Conservation (phyloP, 805 yeast species). For the Kazachstania bromeliacearum region DNA sequence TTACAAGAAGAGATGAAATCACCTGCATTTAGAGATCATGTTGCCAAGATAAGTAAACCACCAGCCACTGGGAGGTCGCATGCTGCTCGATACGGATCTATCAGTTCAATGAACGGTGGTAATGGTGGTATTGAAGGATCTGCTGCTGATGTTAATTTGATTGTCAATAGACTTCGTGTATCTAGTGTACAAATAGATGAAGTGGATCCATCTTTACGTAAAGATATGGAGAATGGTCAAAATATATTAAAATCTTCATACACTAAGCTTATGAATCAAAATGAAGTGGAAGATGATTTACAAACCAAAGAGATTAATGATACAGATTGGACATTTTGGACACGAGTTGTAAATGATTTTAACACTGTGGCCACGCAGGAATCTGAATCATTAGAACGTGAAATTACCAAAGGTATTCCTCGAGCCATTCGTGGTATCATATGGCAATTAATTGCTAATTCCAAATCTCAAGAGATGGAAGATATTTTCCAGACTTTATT, state of each 20-base stretch:
- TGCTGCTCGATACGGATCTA: neutral
- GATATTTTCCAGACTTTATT: slow-evolving; percentile 31
- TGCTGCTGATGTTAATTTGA: slow-evolving; percentile 44
- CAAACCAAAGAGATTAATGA: slow-evolving; percentile 32
- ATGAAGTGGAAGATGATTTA: slow-evolving; percentile 14
- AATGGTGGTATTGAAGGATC: slow-evolving; percentile 1
- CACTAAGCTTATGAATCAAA: slow-evolving; percentile 15
- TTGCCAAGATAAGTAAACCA: slow-evolving; percentile 12
- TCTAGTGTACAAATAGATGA: slow-evolving; percentile 42
- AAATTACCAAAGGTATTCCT: slow-evolving; percentile 74
- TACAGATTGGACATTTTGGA: slow-evolving; percentile 85
- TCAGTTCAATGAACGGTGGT: neutral
- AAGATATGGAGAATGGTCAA: slow-evolving; percentile 41
- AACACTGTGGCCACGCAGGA: slow-evolving; percentile 52
- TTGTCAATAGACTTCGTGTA: slow-evolving; percentile 50
- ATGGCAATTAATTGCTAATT: slow-evolving; percentile 83
- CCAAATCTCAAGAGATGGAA: slow-evolving; percentile 49
- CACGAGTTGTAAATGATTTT: slow-evolving; percentile 68
- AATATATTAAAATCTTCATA: slow-evolving; percentile 32
- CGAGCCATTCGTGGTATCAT: slow-evolving; percentile 75
- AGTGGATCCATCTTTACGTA: slow-evolving; percentile 44
- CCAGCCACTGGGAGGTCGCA: neutral
- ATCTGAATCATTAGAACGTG: slow-evolving; percentile 48
- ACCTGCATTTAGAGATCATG: slow-evolving; percentile 17
- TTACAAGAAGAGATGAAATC: slow-evolving; percentile 23